Conservation (phyloP, 73 alveolate species). For the Symbiodinium natans region DNA sequence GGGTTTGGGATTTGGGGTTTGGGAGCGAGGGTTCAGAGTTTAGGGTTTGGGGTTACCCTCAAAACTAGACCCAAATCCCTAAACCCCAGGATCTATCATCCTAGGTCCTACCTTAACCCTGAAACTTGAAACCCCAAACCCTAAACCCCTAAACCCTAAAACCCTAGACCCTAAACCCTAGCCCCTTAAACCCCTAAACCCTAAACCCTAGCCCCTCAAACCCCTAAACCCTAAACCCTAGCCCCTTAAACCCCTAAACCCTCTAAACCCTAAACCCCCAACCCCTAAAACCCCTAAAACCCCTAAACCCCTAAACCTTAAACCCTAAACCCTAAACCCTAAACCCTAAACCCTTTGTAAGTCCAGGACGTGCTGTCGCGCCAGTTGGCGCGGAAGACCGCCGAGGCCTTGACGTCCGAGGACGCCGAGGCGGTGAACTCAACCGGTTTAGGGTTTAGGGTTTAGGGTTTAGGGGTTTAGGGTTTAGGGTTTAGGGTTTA, state of each 20-base stretch:
- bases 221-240: not conserved
- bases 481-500: too few relatives aligned
- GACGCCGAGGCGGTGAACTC: slow-evolving; percentile 39
- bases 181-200: not conserved
- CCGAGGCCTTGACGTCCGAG: not conserved
- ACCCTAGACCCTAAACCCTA: not conserved
- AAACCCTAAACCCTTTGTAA: too few relatives aligned
- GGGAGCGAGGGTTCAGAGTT: not conserved
- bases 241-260: not conserved
- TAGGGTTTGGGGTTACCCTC: not conserved
- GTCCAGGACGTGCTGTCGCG: slow-evolving; percentile 62
- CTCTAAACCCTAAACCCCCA: not conserved
- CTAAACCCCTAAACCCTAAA: not conserved
- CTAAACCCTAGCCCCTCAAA: not conserved
- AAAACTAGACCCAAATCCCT: too few relatives aligned
- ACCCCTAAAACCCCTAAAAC: too few relatives aligned
- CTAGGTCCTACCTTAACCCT: not conserved
- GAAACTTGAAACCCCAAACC: not conserved
- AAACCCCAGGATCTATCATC: not conserved
- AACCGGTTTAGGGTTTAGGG: too few relatives aligned
- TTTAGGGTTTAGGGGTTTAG: too few relatives aligned
- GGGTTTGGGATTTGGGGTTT: not conserved
- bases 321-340: too few relatives aligned
- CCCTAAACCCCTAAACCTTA: too few relatives aligned
- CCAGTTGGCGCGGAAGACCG: slow-evolving; percentile 58